Percentiles rank a stretch among this genome's conserved stretches.
Conservation (phyloP, 495 filamentous ascomycete genomes). For the Chaetomium tenue region DNA sequence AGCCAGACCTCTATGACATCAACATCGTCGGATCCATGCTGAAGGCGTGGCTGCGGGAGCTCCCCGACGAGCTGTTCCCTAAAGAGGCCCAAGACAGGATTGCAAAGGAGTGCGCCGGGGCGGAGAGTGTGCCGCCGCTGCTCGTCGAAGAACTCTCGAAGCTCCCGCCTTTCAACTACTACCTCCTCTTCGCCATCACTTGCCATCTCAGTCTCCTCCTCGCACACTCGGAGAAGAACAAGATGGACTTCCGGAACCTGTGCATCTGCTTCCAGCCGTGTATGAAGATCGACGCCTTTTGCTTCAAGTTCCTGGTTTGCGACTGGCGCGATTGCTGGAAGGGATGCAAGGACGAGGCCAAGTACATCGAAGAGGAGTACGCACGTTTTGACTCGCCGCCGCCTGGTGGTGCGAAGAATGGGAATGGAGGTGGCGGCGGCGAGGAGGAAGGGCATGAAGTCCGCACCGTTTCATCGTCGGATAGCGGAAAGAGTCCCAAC, state of each 20-base stretch:
- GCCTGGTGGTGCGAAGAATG: conserved; percentile 32
- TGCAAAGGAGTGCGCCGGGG: conserved; percentile 67
- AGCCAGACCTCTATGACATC: conserved; percentile 83
- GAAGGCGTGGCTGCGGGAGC: conserved; percentile 87
- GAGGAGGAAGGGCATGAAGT: conserved; percentile 36
- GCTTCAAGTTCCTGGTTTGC: conserved; percentile 86
- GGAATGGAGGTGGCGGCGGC: conserved; percentile 18
- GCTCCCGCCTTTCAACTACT: conserved; percentile 89
- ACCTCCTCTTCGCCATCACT: conserved; percentile 91
- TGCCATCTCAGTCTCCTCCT: conserved; percentile 87
- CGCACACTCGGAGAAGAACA: conserved; percentile 81
- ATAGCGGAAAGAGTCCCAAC: conserved; percentile 46
- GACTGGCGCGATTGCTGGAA: conserved; percentile 95
- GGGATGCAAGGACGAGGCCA: conserved; percentile 87
- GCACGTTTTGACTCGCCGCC: conserved; percentile 55
- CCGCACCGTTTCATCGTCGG: conserved; percentile 63
- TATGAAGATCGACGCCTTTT: conserved; percentile 86
- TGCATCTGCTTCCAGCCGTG: conserved; percentile 94
- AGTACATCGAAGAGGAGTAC: conserved; percentile 72
- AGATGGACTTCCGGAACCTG: conserved; percentile 90
- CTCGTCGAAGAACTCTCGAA: conserved; percentile 87
- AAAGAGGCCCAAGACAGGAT: conserved; percentile 74
- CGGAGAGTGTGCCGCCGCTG: conserved; percentile 71
- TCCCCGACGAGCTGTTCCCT: conserved; percentile 88
- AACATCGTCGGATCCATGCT: conserved; percentile 91